phyloP scores from a whole-genome alignment of 2,329 filamentous ascomycete genomes.

The Fusarium mangiferae region DNA sequence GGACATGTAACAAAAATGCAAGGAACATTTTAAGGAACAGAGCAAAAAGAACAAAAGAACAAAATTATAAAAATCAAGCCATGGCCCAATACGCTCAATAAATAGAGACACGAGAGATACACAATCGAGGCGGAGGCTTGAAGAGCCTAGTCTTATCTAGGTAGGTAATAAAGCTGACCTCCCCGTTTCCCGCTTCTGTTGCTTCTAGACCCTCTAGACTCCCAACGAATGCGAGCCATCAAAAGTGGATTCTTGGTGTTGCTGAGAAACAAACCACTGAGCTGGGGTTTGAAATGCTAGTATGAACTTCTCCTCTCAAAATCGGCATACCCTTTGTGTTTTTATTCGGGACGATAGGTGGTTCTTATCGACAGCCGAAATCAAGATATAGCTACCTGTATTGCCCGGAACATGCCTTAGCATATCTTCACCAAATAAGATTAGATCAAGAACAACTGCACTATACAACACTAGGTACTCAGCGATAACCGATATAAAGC shows the following conservation, averaged over 20 bases:
- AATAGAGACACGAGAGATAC: background rate
- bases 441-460: background rate
- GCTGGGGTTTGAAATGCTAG: background rate
- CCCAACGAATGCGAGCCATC: background rate
- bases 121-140: background rate
- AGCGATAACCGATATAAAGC: background rate
- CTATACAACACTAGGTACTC: background rate
- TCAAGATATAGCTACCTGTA: background rate
- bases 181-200: background rate
- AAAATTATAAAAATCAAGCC: background rate
- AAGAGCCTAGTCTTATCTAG: background rate
- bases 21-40: no score
- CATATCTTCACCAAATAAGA: background rate
- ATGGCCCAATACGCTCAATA: background rate
- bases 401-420: background rate
- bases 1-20: background rate
- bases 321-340: background rate
- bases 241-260: background rate
- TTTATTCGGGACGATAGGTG: background rate
- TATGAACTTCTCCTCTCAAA: background rate
- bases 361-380: background rate
- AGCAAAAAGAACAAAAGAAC: no score
- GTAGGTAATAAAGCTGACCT: background rate
- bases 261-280: background rate
- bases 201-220: background rate